Conservation (phyloP, 768 basidiomycete species). For the Lactarius hengduanensis region DNA sequence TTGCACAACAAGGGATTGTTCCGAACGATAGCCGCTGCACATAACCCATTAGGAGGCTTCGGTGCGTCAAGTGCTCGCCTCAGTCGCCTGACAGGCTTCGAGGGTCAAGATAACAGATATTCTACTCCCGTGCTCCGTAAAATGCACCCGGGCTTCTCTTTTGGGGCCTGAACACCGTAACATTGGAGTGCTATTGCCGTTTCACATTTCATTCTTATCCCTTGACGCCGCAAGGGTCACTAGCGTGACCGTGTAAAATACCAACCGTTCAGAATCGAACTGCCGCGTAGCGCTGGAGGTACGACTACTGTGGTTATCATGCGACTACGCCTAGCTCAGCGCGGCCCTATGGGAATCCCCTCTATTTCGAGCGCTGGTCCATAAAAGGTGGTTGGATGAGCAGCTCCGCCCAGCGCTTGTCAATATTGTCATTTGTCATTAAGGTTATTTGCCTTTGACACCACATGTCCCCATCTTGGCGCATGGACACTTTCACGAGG, state of each 20-base stretch:
- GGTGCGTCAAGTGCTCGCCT: neutral
- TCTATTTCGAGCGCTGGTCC: neutral
- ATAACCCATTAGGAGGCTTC: neutral
- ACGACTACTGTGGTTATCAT: neutral
- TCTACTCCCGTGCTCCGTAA: neutral
- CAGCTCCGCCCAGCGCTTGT: slow-evolving; percentile 9
- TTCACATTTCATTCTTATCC: neutral
- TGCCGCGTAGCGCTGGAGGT: neutral
- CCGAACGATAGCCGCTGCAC: neutral
- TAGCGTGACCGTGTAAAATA: neutral
- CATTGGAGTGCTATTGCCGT: neutral
- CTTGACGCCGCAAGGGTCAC: neutral
- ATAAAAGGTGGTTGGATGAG: slow-evolving; percentile 1
- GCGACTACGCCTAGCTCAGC: neutral
- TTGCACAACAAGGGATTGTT: neutral
- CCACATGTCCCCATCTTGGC: slow-evolving; percentile 11
- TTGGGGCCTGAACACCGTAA: neutral
- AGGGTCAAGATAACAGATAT: neutral
- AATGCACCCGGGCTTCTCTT: neutral
- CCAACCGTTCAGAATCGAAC: neutral
- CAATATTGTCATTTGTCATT: neutral
- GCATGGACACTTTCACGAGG: slow-evolving; percentile 3
- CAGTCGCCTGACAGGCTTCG: neutral
- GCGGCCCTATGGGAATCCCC: neutral
- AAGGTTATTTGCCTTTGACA: slow-evolving; percentile 17